Evolutionary conservation across 2,329 filamentous ascomycete genomes (phyloP).

Genomic region (Periconia digitata): DNA sequence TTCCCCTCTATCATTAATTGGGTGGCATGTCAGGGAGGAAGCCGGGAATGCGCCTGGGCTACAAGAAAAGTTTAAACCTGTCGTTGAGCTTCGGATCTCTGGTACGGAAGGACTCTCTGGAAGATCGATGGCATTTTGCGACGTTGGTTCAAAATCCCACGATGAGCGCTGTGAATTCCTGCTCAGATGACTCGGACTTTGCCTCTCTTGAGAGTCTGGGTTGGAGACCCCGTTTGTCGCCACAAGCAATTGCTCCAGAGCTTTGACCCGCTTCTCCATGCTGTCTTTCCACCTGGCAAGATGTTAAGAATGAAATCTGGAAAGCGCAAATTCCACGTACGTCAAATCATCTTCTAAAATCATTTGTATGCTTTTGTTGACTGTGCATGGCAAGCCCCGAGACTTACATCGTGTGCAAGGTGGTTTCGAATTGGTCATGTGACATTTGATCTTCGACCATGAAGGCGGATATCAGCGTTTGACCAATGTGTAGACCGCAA

Average conservation of each 20-base stretch:
- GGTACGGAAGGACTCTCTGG: no score
- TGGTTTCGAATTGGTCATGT: slow-evolving; percentile 42
- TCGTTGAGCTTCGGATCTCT: no score
- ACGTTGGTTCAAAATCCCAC: no score
- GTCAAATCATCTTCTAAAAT: slow-evolving; percentile 44
- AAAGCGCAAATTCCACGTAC: slow-evolving; percentile 13
- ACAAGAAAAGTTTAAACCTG: no score
- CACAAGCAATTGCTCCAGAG: slow-evolving; percentile 34
- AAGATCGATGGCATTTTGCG: no score
- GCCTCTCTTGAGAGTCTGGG: neutral
- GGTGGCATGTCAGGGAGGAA: no score
- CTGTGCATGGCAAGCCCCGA: slow-evolving; percentile 43
- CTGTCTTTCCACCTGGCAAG: slow-evolving; percentile 44
- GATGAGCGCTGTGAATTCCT: neutral
- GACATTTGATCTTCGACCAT: slow-evolving; percentile 41
- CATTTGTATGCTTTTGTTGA: slow-evolving; percentile 48
- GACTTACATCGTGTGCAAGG: slow-evolving; percentile 47
- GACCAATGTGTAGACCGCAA: neutral
- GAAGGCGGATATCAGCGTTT: slow-evolving; percentile 2
- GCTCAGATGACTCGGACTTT: neutral
- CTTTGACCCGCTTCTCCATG: slow-evolving; percentile 41
- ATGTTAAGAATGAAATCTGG: neutral
- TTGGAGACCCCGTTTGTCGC: slow-evolving; percentile 31
- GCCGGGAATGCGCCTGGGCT: no score
- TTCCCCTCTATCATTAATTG: no score